Percentiles rank a stretch among this genome's conserved stretches.
These are phyloP conservation scores for Talaromyces verruculosus DNA, from an alignment of 2,329 filamentous ascomycete genomes.

Conservation along the genomic window DNA sequence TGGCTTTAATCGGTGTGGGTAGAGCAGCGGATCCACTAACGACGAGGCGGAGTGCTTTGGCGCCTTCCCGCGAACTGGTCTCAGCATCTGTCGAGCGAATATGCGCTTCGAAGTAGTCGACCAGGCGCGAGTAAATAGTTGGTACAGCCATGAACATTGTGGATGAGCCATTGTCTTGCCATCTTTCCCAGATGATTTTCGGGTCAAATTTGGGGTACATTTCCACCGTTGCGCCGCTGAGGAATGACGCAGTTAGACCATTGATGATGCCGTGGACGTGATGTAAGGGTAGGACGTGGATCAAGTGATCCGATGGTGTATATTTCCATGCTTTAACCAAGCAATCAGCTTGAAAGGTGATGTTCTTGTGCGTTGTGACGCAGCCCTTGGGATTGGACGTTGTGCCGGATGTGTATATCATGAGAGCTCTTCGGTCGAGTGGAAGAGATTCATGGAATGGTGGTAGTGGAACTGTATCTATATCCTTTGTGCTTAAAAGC, in stretches of 20 bases:
- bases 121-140: constrained; percentile 52
- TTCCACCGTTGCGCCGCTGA: constrained; percentile 50
- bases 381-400: constrained; percentile 46
- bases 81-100: constrained; percentile 40
- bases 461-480: constrained; percentile 30
- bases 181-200: constrained; percentile 49
- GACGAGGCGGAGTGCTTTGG: constrained; percentile 38
- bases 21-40: constrained; percentile 47
- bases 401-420: constrained; percentile 47
- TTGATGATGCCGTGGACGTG: constrained; percentile 55
- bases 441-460: constrained; percentile 33
- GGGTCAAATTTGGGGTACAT: constrained; percentile 49
- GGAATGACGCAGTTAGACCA: constrained; percentile 49
- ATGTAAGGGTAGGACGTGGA: constrained; percentile 53
- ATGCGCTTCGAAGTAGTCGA: constrained; percentile 46
- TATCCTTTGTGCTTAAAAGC: constrained; percentile 24
- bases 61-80: constrained; percentile 33
- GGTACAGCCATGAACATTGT: constrained; percentile 55
- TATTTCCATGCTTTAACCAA: constrained; percentile 44
- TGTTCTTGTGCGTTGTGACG: constrained; percentile 46
- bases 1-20: constrained; percentile 43
- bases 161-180: constrained; percentile 42
- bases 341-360: constrained; percentile 34
- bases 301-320: constrained; percentile 45
- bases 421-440: constrained; percentile 38